Conservation (phyloP, 2,329 filamentous ascomycete species). For the Cladosporium sp. region DNA sequence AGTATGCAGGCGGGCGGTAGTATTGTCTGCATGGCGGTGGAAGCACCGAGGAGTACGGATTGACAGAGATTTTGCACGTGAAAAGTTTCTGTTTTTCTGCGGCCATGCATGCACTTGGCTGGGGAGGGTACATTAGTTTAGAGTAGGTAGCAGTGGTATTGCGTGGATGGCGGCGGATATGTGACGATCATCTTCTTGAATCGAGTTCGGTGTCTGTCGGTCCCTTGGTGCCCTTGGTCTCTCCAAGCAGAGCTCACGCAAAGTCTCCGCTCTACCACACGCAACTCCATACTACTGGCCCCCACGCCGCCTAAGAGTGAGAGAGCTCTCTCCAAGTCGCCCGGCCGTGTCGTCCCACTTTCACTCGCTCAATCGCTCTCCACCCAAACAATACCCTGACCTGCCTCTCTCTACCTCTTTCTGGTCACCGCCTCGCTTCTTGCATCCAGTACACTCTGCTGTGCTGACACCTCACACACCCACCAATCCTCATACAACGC, state of each 20-base stretch:
- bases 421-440: background rate
- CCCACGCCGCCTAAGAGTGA: background rate
- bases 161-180: conserved; percentile 3
- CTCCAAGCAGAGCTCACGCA: background rate
- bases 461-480: background rate
- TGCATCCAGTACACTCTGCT: background rate
- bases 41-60: background rate
- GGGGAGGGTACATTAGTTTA: background rate
- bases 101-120: background rate
- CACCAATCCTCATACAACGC: background rate
- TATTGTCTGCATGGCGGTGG: background rate
- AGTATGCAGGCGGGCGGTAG: background rate
- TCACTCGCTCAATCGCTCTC: background rate
- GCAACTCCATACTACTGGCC: background rate
- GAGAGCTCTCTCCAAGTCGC: background rate
- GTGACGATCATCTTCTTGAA: background rate
- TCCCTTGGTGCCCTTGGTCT: background rate
- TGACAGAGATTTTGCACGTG: conserved; percentile 6
- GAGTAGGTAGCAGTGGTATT: background rate
- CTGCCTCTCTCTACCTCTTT: background rate
- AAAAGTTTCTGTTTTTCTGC: conserved; percentile 6
- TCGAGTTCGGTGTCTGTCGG: background rate
- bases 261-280: conserved; percentile 7
- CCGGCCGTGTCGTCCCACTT: conserved; percentile 9
- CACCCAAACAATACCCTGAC: conserved; percentile 4